Evolutionary conservation across 169 alveolate genomes (phyloP).

Genomic region (Eimeria zaria): DNA sequence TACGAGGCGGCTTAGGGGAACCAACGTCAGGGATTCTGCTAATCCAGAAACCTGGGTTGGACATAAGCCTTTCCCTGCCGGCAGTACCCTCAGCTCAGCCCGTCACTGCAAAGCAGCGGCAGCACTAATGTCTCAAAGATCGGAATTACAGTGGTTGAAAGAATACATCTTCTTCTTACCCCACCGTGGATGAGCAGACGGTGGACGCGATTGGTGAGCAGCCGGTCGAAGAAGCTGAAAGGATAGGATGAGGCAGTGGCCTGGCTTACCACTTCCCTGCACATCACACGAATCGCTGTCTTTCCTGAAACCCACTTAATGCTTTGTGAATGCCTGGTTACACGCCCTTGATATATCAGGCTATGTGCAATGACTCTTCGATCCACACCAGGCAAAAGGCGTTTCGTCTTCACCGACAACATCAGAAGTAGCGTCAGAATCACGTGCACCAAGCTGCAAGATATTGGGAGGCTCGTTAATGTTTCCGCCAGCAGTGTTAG

Average conservation of each 20-base stretch:
- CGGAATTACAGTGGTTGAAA: constrained; percentile 56
- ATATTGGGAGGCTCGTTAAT: background rate
- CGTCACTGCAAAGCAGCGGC: constrained; percentile 69
- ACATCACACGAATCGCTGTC: background rate
- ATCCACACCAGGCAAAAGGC: background rate
- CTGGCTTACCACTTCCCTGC: background rate
- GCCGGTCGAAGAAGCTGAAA: background rate
- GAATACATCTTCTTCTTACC: constrained; percentile 57
- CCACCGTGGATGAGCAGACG: constrained; percentile 36
- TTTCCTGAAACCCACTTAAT: background rate
- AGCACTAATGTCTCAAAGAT: constrained; percentile 27
- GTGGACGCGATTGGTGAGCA: background rate
- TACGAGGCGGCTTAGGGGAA: constrained; percentile 68
- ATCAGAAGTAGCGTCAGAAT: background rate
- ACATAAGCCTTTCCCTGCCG: constrained; percentile 22
- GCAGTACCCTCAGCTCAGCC: constrained; percentile 45
- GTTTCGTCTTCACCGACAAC: background rate
- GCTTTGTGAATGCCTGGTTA: background rate
- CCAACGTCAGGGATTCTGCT: background rate
- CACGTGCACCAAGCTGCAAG: background rate
- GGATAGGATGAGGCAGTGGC: background rate
- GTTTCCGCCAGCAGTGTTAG: background rate
- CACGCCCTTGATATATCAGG: background rate
- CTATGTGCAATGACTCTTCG: background rate
- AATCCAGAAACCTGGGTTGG: background rate